Percentiles rank a stretch among this genome's conserved stretches.
Evolutionary conservation across 2,329 filamentous ascomycete species (phyloP).

Genomic region (Penicillium sp.): DNA sequence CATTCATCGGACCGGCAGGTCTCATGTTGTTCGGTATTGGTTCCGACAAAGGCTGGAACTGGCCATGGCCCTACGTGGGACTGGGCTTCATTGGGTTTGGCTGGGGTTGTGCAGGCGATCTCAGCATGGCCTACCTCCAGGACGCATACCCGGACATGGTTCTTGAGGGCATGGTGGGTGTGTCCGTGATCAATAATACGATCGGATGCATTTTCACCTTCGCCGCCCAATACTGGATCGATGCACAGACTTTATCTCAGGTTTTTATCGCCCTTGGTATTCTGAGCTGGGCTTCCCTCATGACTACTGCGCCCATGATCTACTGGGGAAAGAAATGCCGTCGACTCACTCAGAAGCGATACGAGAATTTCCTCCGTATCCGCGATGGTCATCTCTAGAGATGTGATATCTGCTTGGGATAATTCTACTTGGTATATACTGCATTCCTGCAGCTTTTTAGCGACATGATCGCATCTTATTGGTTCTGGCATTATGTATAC

Average conservation of each 20-base stretch:
- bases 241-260: slow-evolving; percentile 44
- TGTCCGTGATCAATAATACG: slow-evolving; percentile 59
- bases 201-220: slow-evolving; percentile 58
- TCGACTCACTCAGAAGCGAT: slow-evolving; percentile 49
- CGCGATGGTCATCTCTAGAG: slow-evolving; percentile 36
- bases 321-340: slow-evolving; percentile 54
- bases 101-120: slow-evolving; percentile 59
- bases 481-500: not conserved
- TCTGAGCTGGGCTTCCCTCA: slow-evolving; percentile 53
- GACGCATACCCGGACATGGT: slow-evolving; percentile 60
- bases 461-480: not conserved
- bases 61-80: slow-evolving; percentile 57
- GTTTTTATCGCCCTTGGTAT: slow-evolving; percentile 56
- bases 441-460: not conserved
- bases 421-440: not conserved
- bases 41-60: slow-evolving; percentile 49
- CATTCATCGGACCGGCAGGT: slow-evolving; percentile 52
- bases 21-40: slow-evolving; percentile 56
- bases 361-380: slow-evolving; percentile 50
- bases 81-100: slow-evolving; percentile 61
- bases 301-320: slow-evolving; percentile 56
- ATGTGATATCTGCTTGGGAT: not conserved
- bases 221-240: slow-evolving; percentile 52
- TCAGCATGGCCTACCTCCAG: slow-evolving; percentile 57
- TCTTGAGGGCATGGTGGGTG: slow-evolving; percentile 60